These are phyloP conservation scores for Ceratocystis alfenasii DNA, from an alignment of 2,329 filamentous ascomycete species.

Conservation along the genomic window DNA sequence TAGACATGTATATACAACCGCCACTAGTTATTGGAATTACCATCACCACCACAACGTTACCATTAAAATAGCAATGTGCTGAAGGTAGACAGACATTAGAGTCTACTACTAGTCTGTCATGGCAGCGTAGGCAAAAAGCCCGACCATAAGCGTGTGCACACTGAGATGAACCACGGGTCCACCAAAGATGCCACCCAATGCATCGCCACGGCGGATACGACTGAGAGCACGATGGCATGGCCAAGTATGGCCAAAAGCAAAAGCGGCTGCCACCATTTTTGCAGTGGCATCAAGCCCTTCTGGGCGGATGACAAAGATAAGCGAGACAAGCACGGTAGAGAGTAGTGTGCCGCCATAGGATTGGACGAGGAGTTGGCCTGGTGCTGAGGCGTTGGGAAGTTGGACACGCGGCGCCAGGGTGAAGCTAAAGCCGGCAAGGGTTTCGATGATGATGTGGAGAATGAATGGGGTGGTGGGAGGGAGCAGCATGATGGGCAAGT, in stretches of 20 bases:
- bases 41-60: neutral
- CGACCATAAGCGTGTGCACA: constrained; percentile 33
- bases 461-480: constrained; percentile 29
- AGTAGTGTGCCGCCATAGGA: constrained; percentile 39
- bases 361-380: constrained; percentile 35
- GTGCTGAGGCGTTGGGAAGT: constrained; percentile 32
- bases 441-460: constrained; percentile 32
- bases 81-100: neutral
- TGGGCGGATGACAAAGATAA: constrained; percentile 29
- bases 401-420: constrained; percentile 34
- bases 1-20: constrained; percentile 18
- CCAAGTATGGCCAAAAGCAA: constrained; percentile 40
- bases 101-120: neutral
- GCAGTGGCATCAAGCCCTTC: constrained; percentile 27
- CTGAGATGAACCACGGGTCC: constrained; percentile 37
- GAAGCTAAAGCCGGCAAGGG: constrained; percentile 37
- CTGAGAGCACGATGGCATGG: constrained; percentile 35
- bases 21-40: constrained; percentile 9
- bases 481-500: constrained; percentile 20
- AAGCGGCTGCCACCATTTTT: constrained; percentile 31
- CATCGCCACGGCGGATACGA: constrained; percentile 27
- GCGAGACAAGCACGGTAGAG: constrained; percentile 35
- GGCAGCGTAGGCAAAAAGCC: constrained; percentile 28
- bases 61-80: neutral
- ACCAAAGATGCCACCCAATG: constrained; percentile 30